Conservation (phyloP, 2,329 filamentous ascomycete genomes). For the Colletotrichum tabaci region DNA sequence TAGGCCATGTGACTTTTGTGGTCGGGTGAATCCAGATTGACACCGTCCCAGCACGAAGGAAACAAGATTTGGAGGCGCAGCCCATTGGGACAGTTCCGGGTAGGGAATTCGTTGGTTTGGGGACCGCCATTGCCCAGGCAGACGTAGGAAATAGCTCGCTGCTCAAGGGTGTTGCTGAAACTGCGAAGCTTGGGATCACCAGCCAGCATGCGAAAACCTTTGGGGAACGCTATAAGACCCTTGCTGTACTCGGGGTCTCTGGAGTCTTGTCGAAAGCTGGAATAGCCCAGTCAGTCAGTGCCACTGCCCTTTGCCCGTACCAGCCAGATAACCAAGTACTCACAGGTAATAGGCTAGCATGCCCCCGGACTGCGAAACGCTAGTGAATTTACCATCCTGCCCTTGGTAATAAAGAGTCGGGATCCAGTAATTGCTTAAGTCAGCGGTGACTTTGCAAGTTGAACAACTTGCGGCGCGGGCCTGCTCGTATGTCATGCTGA, state of each 20-base stretch:
- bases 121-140: constrained; percentile 65
- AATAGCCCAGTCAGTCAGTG: neutral
- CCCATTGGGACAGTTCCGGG: constrained; percentile 66
- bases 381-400: constrained; percentile 68
- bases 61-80: constrained; percentile 70
- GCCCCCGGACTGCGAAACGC: constrained; percentile 61
- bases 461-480: constrained; percentile 72
- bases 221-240: constrained; percentile 71
- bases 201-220: constrained; percentile 76
- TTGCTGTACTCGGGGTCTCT: constrained; percentile 57
- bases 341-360: constrained; percentile 66
- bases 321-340: constrained; percentile 40
- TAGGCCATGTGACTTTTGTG: constrained; percentile 72
- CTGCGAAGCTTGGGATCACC: constrained; percentile 65
- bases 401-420: constrained; percentile 68
- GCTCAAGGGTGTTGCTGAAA: constrained; percentile 60
- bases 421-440: constrained; percentile 79
- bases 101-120: constrained; percentile 68
- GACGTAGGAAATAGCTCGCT: constrained; percentile 68
- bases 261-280: constrained; percentile 57
- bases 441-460: constrained; percentile 73
- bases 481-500: constrained; percentile 66
- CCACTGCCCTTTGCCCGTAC: constrained; percentile 2
- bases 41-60: constrained; percentile 75
- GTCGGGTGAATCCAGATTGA: constrained; percentile 66